Evolutionary conservation across 192 early-diverging fungal genomes (phyloP), one percentile per base, ranked within the genome.

Genomic region (Oehlia diaphana): DNA sequence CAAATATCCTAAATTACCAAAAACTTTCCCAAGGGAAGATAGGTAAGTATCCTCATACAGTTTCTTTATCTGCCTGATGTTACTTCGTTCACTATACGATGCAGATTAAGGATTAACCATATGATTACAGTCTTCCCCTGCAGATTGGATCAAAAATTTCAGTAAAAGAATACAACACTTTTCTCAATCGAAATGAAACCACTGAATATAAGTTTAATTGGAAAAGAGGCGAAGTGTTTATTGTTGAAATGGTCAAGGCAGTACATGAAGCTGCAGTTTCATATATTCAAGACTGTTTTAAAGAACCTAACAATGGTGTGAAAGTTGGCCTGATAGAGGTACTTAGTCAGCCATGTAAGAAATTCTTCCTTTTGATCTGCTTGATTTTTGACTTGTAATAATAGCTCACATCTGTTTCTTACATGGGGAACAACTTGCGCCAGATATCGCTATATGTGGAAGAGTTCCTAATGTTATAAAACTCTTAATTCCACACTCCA

Each of bases 331-430:
- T 37, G 33, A 69, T 69, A 69, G 8, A 37, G 0, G 35, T 69
- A 8, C 19, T 19, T 42, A 19, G 67, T 42, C 19, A 31, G 23
- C 67, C 33, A 14, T 69, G 67, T 69, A 69, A 69, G 67, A 7
- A 19, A 42, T 68, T 68, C n/a, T 58, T 58, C 7, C 28, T 19
- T 69, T 69, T 9, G 7, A 19, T 69, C 35, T 68, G 3, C 0
- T 68, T 68, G 67, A 16, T 69, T 8, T 69, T 69, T n/a, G 13
- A 16, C 33, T 42, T 69, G 67, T 69, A 39, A 69, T 69, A 42
- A 69, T 2, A 42, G 13, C 23, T 37, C 35, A 37, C 35, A 42
- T 42, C 23, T 68, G 26, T 68, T 69, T 75, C 64, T 42, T 77
- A 13, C 28, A 2, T 67, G 9, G 3, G 0, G 19, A 44, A 49